These are phyloP conservation scores for Auricularia heimuer DNA, from an alignment of 768 basidiomycete genomes.

Conservation along the genomic window DNA sequence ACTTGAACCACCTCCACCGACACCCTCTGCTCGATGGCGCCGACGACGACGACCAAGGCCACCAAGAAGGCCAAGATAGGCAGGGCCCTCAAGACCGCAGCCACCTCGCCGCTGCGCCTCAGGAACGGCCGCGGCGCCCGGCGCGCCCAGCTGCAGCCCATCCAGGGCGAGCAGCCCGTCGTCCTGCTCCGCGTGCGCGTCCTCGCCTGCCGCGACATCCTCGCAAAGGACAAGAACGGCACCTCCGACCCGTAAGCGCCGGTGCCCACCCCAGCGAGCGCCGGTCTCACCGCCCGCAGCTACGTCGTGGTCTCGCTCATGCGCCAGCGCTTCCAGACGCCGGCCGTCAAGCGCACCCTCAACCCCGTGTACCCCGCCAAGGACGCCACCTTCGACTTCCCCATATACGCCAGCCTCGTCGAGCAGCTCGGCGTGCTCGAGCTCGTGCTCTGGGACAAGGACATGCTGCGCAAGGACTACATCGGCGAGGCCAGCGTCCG, in stretches of 20 bases:
- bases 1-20: not conserved
- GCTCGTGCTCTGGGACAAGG: slow-evolving; percentile 90
- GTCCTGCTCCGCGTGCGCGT: slow-evolving; percentile 62
- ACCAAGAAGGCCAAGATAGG: slow-evolving; percentile 32
- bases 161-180: slow-evolving; percentile 54
- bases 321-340: slow-evolving; percentile 54
- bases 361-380: slow-evolving; percentile 58
- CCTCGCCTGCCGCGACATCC: slow-evolving; percentile 49
- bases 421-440: slow-evolving; percentile 69
- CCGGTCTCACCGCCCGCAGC: slow-evolving; percentile 24
- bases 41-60: not conserved
- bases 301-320: slow-evolving; percentile 62
- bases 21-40: not conserved
- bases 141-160: slow-evolving; percentile 31
- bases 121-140: slow-evolving; percentile 31
- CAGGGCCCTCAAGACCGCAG: slow-evolving; percentile 51
- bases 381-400: slow-evolving; percentile 84
- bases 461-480: slow-evolving; percentile 84
- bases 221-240: slow-evolving; percentile 57
- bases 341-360: slow-evolving; percentile 60
- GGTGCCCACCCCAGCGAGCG: not conserved
- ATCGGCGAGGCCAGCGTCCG: slow-evolving; percentile 77
- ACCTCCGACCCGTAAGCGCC: slow-evolving; percentile 62
- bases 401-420: slow-evolving; percentile 67
- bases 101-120: slow-evolving; percentile 41